Base-by-base conservation (phyloP, 441 rosid species). In the Eutrema salsugineum region DNA sequence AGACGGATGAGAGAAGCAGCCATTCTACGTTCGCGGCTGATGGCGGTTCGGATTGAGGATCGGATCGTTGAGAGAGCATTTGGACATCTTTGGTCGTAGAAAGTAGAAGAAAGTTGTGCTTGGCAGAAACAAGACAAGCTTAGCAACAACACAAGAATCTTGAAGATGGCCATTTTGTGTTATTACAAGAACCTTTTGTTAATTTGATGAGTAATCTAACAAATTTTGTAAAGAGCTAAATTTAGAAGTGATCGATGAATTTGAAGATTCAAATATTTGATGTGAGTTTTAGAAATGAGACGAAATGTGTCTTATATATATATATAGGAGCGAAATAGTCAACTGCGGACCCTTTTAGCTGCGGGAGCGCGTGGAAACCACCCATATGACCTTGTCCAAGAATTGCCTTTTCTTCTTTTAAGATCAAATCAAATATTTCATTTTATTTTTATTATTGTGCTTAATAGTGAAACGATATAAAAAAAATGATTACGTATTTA, bases 1-100 rank as follows among this genome's bases (percentile, higher is more conserved):
- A 85, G 83, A 40, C 87, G 89, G 70, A 87, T 77, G 46, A 85
- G 86, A 58, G 87, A 88, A 8, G 86, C 90, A 14, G 88, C 88
- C 90, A 86, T 83, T 65, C 93, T 77, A 12, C 84, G 79, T 20
- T 88, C 90, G 1, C 73, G 55, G 9, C 85, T 82, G 32, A 88
- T 78, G 0, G 93, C 79, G 1, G 68, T 64, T 24, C 87, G 73
- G 49, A 88, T 80, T 39, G 85, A 43, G 17, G 84, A 68, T 20
- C 93, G 79, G 55, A 87, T 80, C 3, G 87, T 79, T 4, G 55
- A 38, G 3, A 82, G 80, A 1, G 88, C 93, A 27, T 76, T 81
- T 4, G 83, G 85, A 76, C 90, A 85, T 0, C 80, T 73, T 3
- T 71, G 79, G 35, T 66, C 80, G 28, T 87, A 87, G 75, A 81